Percentiles rank a stretch among this genome's conserved stretches.
phyloP scores from a whole-genome alignment of 148 eudicot genomes.

The Diospyros kaki region DNA sequence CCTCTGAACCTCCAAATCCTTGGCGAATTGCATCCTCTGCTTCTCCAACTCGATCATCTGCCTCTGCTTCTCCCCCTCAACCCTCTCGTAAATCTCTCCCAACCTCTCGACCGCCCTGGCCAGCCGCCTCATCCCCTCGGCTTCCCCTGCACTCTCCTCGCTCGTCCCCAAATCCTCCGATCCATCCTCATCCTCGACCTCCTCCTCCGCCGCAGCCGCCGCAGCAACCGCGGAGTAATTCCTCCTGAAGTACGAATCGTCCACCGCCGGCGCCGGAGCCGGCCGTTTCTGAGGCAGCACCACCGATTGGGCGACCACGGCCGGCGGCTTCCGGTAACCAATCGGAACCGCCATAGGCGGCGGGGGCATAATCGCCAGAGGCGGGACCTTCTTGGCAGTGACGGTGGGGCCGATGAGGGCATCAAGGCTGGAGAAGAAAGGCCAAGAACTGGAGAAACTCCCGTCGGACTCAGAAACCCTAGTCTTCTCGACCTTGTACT shows the following conservation, averaged over 20 bases:
- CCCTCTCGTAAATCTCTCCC: slow-evolving; percentile 63
- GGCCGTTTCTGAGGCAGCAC: slow-evolving; percentile 61
- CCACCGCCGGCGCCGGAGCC: slow-evolving; percentile 24
- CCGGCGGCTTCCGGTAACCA: slow-evolving; percentile 17
- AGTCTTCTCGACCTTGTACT: slow-evolving; percentile 71
- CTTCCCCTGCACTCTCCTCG: slow-evolving; percentile 21
- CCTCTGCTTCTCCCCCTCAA: slow-evolving; percentile 63
- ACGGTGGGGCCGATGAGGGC: slow-evolving; percentile 41
- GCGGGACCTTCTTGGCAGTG: slow-evolving; percentile 26
- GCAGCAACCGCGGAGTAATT: slow-evolving; percentile 75
- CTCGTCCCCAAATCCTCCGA: slow-evolving; percentile 29
- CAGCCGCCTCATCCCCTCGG: slow-evolving; percentile 50
- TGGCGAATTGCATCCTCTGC: slow-evolving; percentile 73
- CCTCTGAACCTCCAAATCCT: slow-evolving; percentile 77
- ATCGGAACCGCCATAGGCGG: slow-evolving; percentile 66
- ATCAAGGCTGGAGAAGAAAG: slow-evolving; percentile 49
- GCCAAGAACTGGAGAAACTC: slow-evolving; percentile 40
- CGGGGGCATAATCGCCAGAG: slow-evolving; percentile 12
- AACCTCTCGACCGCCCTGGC: slow-evolving; percentile 72
- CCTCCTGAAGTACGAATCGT: slow-evolving; percentile 59
- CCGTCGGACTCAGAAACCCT: slow-evolving; percentile 54
- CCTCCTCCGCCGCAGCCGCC: slow-evolving; percentile 54
- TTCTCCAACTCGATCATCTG: slow-evolving; percentile 78
- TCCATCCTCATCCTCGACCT: slow-evolving; percentile 30
- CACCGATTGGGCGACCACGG: slow-evolving; percentile 21